phyloP scores from a whole-genome alignment of 306 rosid genomes.

The Vigna reflexopilosa region DNA sequence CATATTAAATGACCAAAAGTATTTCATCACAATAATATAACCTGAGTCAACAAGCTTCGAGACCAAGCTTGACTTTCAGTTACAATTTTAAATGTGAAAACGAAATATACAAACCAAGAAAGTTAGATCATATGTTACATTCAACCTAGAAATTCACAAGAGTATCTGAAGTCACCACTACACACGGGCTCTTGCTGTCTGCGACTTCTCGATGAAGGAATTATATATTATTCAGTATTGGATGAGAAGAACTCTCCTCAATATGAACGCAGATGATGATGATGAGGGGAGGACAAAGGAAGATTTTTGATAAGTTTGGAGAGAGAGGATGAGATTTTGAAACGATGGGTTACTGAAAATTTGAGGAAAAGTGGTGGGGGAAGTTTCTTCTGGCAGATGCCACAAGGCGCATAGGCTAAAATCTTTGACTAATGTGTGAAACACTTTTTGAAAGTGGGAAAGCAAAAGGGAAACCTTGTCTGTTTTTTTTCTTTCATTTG shows the following conservation, averaged over 20 bases:
- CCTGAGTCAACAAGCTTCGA: conserved; percentile 44
- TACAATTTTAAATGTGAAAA: conserved; percentile 28
- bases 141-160: conserved; percentile 43
- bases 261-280: conserved; percentile 6
- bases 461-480: conserved; percentile 10
- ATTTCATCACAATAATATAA: neutral
- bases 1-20: conserved; percentile 2
- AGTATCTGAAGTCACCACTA: conserved; percentile 4
- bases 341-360: conserved; percentile 18
- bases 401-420: conserved; percentile 35
- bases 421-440: conserved; percentile 62
- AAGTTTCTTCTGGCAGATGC: conserved; percentile 52
- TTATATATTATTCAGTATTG: neutral
- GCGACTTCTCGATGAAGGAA: conserved; percentile 11
- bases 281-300: neutral
- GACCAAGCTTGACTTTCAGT: conserved; percentile 52
- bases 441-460: conserved; percentile 43
- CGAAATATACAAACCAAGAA: neutral
- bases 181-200: conserved; percentile 22
- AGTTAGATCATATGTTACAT: conserved; percentile 4
- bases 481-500: conserved; percentile 48
- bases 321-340: conserved; percentile 1
- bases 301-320: conserved; percentile 8
- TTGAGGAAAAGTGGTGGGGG: conserved; percentile 1
- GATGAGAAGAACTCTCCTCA: neutral